Conservation (phyloP, 352 stramenopile genomes). For the Phytopythium oedochilum region DNA sequence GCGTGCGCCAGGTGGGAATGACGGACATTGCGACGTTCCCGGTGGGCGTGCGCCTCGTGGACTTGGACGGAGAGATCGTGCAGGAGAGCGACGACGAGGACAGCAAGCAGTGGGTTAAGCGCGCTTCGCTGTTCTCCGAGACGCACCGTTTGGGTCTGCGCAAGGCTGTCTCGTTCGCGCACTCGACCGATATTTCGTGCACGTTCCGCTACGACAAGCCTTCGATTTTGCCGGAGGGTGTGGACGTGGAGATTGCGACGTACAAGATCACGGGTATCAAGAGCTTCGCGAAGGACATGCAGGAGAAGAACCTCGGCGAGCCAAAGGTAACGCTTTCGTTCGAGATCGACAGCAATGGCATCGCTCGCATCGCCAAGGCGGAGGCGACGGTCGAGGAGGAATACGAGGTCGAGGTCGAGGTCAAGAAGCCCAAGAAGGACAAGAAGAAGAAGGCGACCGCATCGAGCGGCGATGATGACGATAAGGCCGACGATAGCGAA, state of each 20-base stretch:
- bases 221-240: conserved; percentile 63
- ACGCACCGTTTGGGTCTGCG: conserved; percentile 82
- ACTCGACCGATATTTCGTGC: conserved; percentile 89
- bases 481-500: conserved; percentile 35
- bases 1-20: conserved; percentile 94
- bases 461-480: conserved; percentile 32
- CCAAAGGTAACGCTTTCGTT: conserved; percentile 96
- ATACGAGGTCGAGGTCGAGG: conserved; percentile 63
- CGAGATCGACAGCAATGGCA: conserved; percentile 90
- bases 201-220: conserved; percentile 91
- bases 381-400: conserved; percentile 90
- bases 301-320: conserved; percentile 82
- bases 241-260: conserved; percentile 76
- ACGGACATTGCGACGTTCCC: conserved; percentile 90
- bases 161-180: conserved; percentile 95
- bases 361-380: conserved; percentile 89
- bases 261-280: conserved; percentile 94
- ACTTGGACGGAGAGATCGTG: conserved; percentile 48
- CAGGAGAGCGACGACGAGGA: conserved; percentile 47
- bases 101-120: conserved; percentile 87
- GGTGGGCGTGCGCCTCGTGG: conserved; percentile 81
- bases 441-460: conserved; percentile 34
- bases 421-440: conserved; percentile 57
- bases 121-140: conserved; percentile 89
- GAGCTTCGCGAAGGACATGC: conserved; percentile 84